phyloP scores from a whole-genome alignment of 2,329 filamentous ascomycete species.

The Annulohypoxylon truncatum region DNA sequence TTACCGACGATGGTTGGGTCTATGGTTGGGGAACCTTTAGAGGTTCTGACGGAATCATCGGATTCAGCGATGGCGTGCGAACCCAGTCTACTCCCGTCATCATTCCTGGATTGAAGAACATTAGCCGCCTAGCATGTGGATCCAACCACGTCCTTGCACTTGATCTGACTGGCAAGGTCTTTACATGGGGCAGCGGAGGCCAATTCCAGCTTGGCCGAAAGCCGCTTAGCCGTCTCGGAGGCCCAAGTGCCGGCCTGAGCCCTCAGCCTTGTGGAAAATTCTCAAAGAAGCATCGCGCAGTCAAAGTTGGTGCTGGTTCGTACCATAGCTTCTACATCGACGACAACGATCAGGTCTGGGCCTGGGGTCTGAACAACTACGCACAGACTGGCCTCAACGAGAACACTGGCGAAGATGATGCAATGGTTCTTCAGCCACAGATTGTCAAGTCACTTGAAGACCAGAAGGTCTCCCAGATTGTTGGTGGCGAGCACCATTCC shows the following conservation, averaged over 20 bases:
- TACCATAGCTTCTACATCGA: slow-evolving; percentile 79
- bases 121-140: slow-evolving; percentile 71
- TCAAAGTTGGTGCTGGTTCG: slow-evolving; percentile 68
- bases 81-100: slow-evolving; percentile 60
- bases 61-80: slow-evolving; percentile 67
- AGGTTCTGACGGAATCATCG: slow-evolving; percentile 69
- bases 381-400: slow-evolving; percentile 74
- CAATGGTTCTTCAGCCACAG: slow-evolving; percentile 77
- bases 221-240: slow-evolving; percentile 55
- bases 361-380: slow-evolving; percentile 80
- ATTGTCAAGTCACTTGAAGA: slow-evolving; percentile 73
- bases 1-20: slow-evolving; percentile 72
- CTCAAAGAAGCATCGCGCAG: slow-evolving; percentile 65
- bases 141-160: slow-evolving; percentile 77
- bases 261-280: slow-evolving; percentile 55
- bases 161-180: slow-evolving; percentile 74
- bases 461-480: slow-evolving; percentile 73
- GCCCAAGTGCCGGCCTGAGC: slow-evolving; percentile 48
- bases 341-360: slow-evolving; percentile 72
- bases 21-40: slow-evolving; percentile 78
- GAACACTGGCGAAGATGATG: slow-evolving; percentile 74
- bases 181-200: slow-evolving; percentile 85
- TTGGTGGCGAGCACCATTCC: slow-evolving; percentile 77
- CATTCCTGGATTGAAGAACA: slow-evolving; percentile 69
- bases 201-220: slow-evolving; percentile 77